Base-by-base conservation (phyloP, 1,284 basidiomycete species). In the Malassezia brasiliensis region DNA sequence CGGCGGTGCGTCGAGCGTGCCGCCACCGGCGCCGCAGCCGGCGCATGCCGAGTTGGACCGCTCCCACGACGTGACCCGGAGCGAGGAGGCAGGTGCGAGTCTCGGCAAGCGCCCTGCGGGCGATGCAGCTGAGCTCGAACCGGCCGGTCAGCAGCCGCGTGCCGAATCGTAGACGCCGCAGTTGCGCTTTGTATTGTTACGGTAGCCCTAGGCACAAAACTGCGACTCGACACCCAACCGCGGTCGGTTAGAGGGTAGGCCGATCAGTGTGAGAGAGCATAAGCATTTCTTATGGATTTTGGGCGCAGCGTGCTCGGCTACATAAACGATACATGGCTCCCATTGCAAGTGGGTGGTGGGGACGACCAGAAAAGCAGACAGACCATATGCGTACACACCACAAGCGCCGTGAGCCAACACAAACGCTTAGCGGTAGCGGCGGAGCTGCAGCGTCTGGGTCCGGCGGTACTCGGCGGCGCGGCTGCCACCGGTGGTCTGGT, bases 391-490 rank as follows among this genome's bases (percentile, higher is more conserved):
- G 30, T 31, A n/a, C 9, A 17, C 45, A 20, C 19, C 31, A 47
- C 45, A 5, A 14, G 22, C 25, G 28, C 20, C 30, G 5, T 19
- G 31, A 47, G n/a, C 30, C 45, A 19, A 14, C 8, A 20, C 17
- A 47, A 32, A n/a, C 72, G 72, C 86, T 72, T 82, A 96, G 79
- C 91, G 87, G 86, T 96, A 96, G 75, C 91, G 88, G 76, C 88
- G 88, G 75, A 96, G 85, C 77, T 88, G 90, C 81, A 96, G 88
- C 46, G 78, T 80, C 64, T 66, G 64, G 86, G 94, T 87, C 78
- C 83, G 90, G 79, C 88, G 89, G 89, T 90, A 96, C 78, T 87
- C 88, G 22, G 89, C 85, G 71, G 85, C 83, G 73, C 85, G 85
- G 56, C 89, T 68, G 37, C 68, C 67, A 37, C 65, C 63, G 48